These are phyloP conservation scores for Cladosporium sp. DNA, from an alignment of 2,329 filamentous ascomycete species.

Conservation along the genomic window DNA sequence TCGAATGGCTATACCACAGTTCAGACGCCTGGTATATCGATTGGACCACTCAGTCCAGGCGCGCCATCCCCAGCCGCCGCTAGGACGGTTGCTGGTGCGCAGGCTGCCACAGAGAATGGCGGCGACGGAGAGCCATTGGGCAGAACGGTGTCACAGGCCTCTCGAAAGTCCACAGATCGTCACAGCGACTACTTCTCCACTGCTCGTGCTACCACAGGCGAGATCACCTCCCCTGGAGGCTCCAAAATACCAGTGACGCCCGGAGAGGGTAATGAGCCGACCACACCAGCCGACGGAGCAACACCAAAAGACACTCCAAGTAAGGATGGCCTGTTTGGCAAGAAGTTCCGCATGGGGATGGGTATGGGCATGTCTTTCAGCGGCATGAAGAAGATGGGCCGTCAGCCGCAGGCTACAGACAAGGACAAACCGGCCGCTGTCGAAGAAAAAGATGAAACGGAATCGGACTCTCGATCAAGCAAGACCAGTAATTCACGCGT, in stretches of 20 bases:
- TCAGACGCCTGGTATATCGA: constrained; percentile 72
- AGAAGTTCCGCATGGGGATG: constrained; percentile 74
- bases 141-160: constrained; percentile 50
- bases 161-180: constrained; percentile 57
- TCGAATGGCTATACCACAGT: constrained; percentile 57
- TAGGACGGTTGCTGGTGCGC: constrained; percentile 33
- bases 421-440: constrained; percentile 68
- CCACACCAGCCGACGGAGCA: constrained; percentile 42
- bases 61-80: constrained; percentile 29
- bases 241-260: constrained; percentile 30
- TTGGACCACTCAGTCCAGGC: constrained; percentile 53
- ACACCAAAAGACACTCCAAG: constrained; percentile 49
- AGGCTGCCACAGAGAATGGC: neutral
- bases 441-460: constrained; percentile 63
- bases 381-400: constrained; percentile 76
- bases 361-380: constrained; percentile 67
- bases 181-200: constrained; percentile 73
- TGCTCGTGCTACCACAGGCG: constrained; percentile 47
- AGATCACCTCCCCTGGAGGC: constrained; percentile 23
- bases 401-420: constrained; percentile 54
- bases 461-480: constrained; percentile 57
- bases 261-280: constrained; percentile 29
- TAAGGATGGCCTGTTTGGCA: constrained; percentile 63
- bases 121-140: constrained; percentile 45
- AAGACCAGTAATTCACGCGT: constrained; percentile 61